Conservation (phyloP, 1,139 yeast species). For the Pichia sp. region DNA sequence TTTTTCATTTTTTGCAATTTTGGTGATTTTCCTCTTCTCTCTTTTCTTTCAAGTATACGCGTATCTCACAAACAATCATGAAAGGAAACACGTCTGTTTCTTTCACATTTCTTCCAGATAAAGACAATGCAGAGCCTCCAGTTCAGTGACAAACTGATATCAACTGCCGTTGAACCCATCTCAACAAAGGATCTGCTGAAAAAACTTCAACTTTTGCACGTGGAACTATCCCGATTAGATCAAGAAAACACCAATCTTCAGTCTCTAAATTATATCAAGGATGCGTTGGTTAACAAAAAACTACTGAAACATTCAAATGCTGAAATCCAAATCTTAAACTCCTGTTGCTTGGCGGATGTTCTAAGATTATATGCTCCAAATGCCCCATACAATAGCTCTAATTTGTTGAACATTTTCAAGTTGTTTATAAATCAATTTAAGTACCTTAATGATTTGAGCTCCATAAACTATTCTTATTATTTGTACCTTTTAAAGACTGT, state of each 20-base stretch:
- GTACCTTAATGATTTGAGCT: constrained; percentile 47
- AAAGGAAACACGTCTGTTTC: background rate
- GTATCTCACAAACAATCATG: too few relatives aligned
- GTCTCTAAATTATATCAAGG: constrained; percentile 40
- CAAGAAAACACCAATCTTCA: constrained; percentile 43
- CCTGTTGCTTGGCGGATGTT: constrained; percentile 74
- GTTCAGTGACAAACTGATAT: constrained; percentile 31
- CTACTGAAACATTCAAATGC: constrained; percentile 53
- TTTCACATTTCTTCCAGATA: too few relatives aligned
- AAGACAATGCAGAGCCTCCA: background rate
- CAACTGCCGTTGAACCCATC: constrained; percentile 50
- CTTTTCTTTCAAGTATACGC: too few relatives aligned
- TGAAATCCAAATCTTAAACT: constrained; percentile 66
- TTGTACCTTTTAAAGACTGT: constrained; percentile 60
- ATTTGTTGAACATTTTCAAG: constrained; percentile 56
- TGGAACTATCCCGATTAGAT: constrained; percentile 54
- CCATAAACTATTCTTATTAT: constrained; percentile 52
- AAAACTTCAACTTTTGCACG: constrained; percentile 41
- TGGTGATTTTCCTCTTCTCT: too few relatives aligned
- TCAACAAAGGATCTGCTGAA: constrained; percentile 51
- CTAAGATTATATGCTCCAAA: constrained; percentile 81
- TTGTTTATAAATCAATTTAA: constrained; percentile 59
- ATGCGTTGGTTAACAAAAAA: constrained; percentile 52
- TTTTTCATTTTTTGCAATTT: too few relatives aligned
- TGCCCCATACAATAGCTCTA: constrained; percentile 72